These are phyloP conservation scores for Termitomyces sp. DNA, from an alignment of 768 basidiomycete species.

Conservation along the genomic window DNA sequence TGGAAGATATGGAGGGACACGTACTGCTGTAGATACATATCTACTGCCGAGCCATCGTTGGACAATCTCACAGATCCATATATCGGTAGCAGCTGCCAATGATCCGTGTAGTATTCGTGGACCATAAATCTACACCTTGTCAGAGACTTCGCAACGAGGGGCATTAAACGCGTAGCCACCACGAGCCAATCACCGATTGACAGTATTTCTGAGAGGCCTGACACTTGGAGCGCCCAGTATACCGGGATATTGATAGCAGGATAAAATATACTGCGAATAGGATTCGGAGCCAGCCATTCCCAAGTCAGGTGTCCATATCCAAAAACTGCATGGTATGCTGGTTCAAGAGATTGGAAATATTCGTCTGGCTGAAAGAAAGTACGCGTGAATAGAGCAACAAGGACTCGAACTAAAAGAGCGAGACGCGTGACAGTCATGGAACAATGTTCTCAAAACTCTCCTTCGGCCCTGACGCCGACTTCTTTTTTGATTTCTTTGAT, in stretches of 20 bases:
- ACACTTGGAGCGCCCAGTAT: conserved; percentile 62
- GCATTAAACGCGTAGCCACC: conserved; percentile 41
- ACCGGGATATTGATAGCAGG: conserved; percentile 76
- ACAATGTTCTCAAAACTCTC: not conserved
- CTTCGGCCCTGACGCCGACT: not conserved
- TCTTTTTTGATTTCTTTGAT: not conserved
- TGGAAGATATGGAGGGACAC: conserved; percentile 21
- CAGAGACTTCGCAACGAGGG: not conserved
- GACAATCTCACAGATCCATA: conserved; percentile 62
- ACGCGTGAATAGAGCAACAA: conserved; percentile 61
- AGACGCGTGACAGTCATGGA: conserved; percentile 17
- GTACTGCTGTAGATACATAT: conserved; percentile 57
- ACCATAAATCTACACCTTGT: conserved; percentile 47
- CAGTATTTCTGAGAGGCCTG: conserved; percentile 40
- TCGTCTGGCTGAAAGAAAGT: conserved; percentile 98
- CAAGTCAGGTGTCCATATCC: conserved; percentile 92
- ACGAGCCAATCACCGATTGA: conserved; percentile 41
- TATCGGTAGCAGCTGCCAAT: conserved; percentile 78
- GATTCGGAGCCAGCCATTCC: conserved; percentile 79
- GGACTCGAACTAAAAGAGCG: conserved; percentile 46
- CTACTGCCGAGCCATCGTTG: conserved; percentile 47
- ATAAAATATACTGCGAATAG: conserved; percentile 78
- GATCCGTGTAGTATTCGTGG: conserved; percentile 74
- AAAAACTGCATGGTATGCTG: conserved; percentile 83
- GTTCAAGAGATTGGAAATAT: conserved; percentile 91